Base-by-base conservation (phyloP, 257 asterid species). In the Penstemon barbatus region DNA sequence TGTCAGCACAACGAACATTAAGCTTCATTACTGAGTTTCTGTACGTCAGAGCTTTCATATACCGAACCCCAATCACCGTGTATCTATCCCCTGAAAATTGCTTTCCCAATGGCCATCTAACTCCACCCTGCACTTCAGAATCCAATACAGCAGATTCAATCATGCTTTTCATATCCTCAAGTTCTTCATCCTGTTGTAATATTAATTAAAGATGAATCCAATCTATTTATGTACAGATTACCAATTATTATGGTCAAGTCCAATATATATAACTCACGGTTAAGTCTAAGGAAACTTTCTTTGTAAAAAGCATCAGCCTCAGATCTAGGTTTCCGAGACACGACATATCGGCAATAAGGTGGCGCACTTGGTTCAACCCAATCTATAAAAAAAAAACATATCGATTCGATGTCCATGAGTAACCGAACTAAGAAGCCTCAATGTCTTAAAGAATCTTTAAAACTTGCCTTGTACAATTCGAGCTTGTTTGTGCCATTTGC, bases 41-140 rank as follows among this genome's bases (percentile, higher is more conserved):
- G 52, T 63, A 82, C 56, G 73, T 51, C 70, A 77, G 74, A 42
- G 63, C 76, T 71, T 37, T 69, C 25, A 70, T 74, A 77, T 85
- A 87, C 83, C 84, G 78, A 57, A 63, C 75, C 51, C 81, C 74
- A 8, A 74, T 70, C 70, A 80, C 84, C 63, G 72, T 62, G 68
- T 73, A 82, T 58, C 76, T 64, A 66, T 79, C 79, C 63, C 33
- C 33, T 25, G 82, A 74, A 66, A 78, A 73, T 61, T 78, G 73
- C 51, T 79, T 68, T 3, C 84, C 85, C 68, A 80, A 68, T 57
- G 81, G 77, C 87, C 87, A 84, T 7, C 84, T 78, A 60, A 79
- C 63, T 46, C 84, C 85, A 58, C 87, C 87, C 77, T 78, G 76
- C 45, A 77, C 78, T 15, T 78, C 81, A 18, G 78, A 72, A 63